A percentile compares a stretch with the other conserved stretches of the same genome.
phyloP scores from a whole-genome alignment of 208 protist species.

The Acanthamoeba royreba region DNA sequence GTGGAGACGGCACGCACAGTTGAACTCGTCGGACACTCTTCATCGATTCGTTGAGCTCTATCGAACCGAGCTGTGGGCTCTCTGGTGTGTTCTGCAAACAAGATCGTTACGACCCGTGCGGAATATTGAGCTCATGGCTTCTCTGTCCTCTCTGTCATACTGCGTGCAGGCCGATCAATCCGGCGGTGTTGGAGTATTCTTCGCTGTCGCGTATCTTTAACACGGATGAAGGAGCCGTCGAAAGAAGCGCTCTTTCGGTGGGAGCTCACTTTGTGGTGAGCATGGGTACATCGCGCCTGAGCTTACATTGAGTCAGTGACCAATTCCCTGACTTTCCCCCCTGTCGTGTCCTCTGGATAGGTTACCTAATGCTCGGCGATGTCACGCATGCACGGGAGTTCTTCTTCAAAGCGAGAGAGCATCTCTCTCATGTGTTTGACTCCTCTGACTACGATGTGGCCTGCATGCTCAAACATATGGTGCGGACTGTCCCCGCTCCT shows the following conservation, averaged over 20 bases:
- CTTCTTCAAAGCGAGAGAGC: not conserved
- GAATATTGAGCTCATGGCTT: no score
- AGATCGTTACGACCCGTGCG: no score
- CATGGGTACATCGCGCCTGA: not conserved
- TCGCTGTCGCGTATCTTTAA: not conserved
- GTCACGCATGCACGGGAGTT: not conserved
- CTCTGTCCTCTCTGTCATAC: no score
- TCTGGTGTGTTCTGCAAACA: not conserved
- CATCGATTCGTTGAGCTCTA: not conserved
- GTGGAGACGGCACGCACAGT: not conserved
- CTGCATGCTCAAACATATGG: not conserved
- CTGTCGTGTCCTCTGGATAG: not conserved
- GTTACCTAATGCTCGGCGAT: not conserved
- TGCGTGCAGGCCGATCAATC: not conserved
- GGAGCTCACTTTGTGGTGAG: not conserved
- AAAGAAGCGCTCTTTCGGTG: constrained; percentile 23
- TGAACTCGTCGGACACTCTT: not conserved
- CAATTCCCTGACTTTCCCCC: no score
- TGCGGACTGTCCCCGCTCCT: not conserved
- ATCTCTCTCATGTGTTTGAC: not conserved
- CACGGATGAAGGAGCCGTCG: not conserved
- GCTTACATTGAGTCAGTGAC: not conserved
- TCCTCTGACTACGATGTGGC: not conserved
- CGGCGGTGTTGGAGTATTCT: not conserved
- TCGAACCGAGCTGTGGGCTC: not conserved